Evolutionary conservation across 768 basidiomycete species (phyloP).

Genomic region (Mycena galopus): DNA sequence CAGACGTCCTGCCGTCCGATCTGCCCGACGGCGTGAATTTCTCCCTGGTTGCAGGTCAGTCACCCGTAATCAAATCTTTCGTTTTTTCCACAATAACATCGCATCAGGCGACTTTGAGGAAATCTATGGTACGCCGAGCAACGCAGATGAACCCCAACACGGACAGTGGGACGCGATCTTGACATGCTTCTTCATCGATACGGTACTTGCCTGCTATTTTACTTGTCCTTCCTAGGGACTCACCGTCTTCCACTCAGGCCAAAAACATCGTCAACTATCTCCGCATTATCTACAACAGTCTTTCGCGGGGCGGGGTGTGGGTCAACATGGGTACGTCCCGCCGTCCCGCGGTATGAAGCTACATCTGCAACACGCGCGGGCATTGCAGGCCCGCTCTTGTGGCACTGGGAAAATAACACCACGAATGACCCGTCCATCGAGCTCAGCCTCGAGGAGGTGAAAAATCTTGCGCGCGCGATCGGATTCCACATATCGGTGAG

Average conservation of each 20-base stretch:
- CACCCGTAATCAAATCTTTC: background rate
- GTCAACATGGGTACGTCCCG: conserved; percentile 80
- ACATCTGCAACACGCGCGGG: background rate
- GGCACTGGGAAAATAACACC: conserved; percentile 95
- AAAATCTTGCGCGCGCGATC: conserved; percentile 74
- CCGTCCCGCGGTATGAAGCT: background rate
- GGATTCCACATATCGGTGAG: conserved; percentile 88
- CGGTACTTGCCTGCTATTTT: conserved; percentile 60
- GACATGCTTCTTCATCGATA: conserved; percentile 98
- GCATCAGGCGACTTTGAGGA: conserved; percentile 91
- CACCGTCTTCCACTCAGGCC: conserved; percentile 61
- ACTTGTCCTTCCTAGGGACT: background rate
- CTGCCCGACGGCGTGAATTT: conserved; percentile 77
- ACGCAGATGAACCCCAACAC: conserved; percentile 73
- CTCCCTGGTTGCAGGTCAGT: conserved; percentile 86
- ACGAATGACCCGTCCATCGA: conserved; percentile 88
- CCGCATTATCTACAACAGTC: conserved; percentile 84
- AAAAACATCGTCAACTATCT: conserved; percentile 94
- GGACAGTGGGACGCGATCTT: conserved; percentile 91
- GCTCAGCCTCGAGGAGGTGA: conserved; percentile 91
- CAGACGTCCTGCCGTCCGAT: conserved; percentile 85
- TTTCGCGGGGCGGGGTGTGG: conserved; percentile 92
- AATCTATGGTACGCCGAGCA: conserved; percentile 74
- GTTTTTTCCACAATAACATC: conserved; percentile 12
- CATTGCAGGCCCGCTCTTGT: conserved; percentile 93